Base-by-base conservation (phyloP, 768 basidiomycete genomes). In the Trametes coccinea region DNA sequence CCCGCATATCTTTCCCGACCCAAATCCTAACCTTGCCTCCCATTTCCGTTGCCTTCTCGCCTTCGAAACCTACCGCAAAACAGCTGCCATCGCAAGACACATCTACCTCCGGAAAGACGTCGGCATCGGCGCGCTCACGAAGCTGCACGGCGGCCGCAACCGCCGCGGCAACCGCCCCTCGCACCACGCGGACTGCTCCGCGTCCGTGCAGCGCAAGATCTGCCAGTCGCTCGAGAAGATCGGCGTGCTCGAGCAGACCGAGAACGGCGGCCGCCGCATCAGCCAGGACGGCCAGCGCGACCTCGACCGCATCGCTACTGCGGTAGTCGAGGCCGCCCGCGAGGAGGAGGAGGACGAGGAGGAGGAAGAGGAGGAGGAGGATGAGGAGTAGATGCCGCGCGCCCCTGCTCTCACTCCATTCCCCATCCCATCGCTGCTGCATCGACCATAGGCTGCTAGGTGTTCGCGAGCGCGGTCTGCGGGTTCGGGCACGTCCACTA, bases 81-180 rank as follows among this genome's bases (percentile, higher is more conserved):
- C 71, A 97, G 95, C 95, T 75, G 93, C 95, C 66, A 80, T 98
- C 71, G 96, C 96, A 78, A 90, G 96, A 73, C 96, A 98, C 88
- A 97, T 98, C 79, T 98, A 99, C 86, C 91, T 99, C 76, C 93
- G 96, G 76, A 95, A 96, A 82, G 90, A 93, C 74, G 93, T 95
- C 70, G 95, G 95, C 71, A 86, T 96, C 66, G 95, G 94, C 71
- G 91, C 91, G 31, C 85, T 97, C 40, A 88, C 85, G 78, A 98
- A 97, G 84, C 90, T 98, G 44, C 95, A 98, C 80, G 97, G 97
- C 76, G 92, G 92, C 66, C 88, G 92, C 74, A 94, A 95, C 81
- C 84, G 93, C 71, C 92, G 97, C 63, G 97, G 97, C 53, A 93
- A 94, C 85, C 90, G 97, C 69, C 95, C 96, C 51, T 93, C 93